Evolutionary conservation across 2,329 filamentous ascomycete genomes (phyloP).

Genomic region (Alternaria sp.): DNA sequence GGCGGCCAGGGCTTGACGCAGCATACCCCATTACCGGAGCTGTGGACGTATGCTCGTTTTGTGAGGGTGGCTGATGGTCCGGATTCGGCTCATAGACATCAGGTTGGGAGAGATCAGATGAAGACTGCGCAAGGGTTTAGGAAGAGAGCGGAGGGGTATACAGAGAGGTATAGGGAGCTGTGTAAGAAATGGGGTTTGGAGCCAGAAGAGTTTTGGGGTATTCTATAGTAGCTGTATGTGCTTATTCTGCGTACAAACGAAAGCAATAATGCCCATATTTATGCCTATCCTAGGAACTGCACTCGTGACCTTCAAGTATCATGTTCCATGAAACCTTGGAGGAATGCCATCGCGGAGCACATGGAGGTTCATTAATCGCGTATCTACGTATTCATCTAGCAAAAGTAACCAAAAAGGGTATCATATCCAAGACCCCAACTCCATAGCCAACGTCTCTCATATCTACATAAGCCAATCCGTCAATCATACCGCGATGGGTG

Average conservation of each 20-base stretch:
- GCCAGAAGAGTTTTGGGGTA: conserved; percentile 39
- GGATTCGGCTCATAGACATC: conserved; percentile 52
- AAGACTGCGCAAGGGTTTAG: conserved; percentile 48
- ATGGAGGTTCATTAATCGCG: neutral
- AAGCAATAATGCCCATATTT: conserved; percentile 4
- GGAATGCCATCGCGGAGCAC: neutral
- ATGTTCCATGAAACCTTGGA: neutral
- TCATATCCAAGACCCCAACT: neutral
- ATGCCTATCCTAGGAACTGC: neutral
- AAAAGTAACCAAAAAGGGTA: neutral
- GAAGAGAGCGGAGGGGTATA: conserved; percentile 45
- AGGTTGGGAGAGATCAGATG: conserved; percentile 52
- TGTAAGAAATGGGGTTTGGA: conserved; percentile 44
- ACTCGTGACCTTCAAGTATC: neutral
- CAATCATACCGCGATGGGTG: conserved; percentile 23
- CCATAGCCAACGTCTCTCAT: neutral
- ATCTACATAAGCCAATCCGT: neutral
- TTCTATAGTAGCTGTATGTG: conserved; percentile 19
- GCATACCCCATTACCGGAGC: conserved; percentile 51
- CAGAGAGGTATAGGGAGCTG: conserved; percentile 43
- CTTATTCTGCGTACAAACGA: neutral
- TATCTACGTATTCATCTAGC: neutral
- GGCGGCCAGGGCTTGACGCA: conserved; percentile 52
- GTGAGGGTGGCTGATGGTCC: conserved; percentile 53
- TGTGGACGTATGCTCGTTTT: conserved; percentile 54